Evolutionary conservation across 139 green algal genomes (phyloP), one percentile per base, ranked within the genome.

Genomic region (Micractinium conductrix): DNA sequence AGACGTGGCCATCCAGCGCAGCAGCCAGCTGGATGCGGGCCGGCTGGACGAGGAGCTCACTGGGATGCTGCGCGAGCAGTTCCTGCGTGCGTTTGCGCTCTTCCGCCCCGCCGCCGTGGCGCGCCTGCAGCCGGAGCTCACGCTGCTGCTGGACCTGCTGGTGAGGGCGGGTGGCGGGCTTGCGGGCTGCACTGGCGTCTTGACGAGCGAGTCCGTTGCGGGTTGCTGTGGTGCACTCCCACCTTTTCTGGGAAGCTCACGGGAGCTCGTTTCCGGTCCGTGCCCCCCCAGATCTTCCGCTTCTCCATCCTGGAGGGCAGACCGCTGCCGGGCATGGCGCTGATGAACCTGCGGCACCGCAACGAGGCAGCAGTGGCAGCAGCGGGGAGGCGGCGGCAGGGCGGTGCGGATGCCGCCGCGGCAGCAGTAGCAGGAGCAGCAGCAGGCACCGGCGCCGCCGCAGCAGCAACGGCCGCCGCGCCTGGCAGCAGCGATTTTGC

Each of bases 261-360:
- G n/a, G n/a, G n/a, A n/a, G n/a, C n/a, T n/a, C n/a, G n/a, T n/a
- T n/a, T n/a, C n/a, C n/a, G n/a, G n/a, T n/a, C n/a, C n/a, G n/a
- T 3, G 7, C 6, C 37, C 76, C 22, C 83, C 55, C 90, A 95
- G 90, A 89, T 97, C 38, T 97, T 95, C 70, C 74, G 74, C 10
- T 87, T 93, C 48, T 93, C 93, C 2, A 84, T 97, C 19, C 92
- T 88, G 91, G 42, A 60, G n/a, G 91, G 90, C 73, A 71, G 81
- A 17, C 93, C 95, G 21, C 93, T 94, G 3, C 95, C 95, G 2
- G 95, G 95, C 82, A 95, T 88, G 44, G 86, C 92, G 30, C 90
- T 98, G 24, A 96, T 98, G 92, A 98, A 98, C 85, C 86, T 98
- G 79, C 84, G 95, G 1, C 98, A 94, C 82, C 86, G 95, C 1